Evolutionary conservation across 768 basidiomycete genomes (phyloP), one percentile per base, ranked within the genome.

Genomic region (Multifurca ochricompacta): DNA sequence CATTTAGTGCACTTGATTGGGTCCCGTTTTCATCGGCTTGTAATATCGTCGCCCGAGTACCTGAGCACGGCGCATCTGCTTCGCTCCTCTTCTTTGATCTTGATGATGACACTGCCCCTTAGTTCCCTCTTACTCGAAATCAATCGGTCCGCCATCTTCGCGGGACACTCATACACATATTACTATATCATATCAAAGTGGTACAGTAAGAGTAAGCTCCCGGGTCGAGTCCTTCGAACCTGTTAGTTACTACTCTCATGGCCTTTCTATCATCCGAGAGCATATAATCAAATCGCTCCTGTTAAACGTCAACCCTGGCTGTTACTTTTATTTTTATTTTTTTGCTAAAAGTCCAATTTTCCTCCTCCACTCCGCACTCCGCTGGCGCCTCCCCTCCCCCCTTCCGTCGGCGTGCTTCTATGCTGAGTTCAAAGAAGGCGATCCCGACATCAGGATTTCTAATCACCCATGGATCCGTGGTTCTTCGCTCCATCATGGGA

Each of bases 11-110:
- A 41, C 4, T 5, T 13, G 21, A 4, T 5, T 13, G 21, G 19
- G 25, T 32, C 59, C 50, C 58, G 50, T 40, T 47, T 3, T 39
- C 10, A 42, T 59, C 48, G 58, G 48, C 32, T 31, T 18, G 32
- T 16, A 19, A 5, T 4, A 27, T 39, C 16, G 5, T 46, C 19
- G 13, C 13, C 19, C 7, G 18, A n/a, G 49, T 44, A 19, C 54
- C 27, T 32, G 42, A 44, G 51, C 43, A 19, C 13, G 54, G 48
- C 42, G 21, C 54, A 50, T 44, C 48, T 44, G 36, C 42, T 31
- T 50, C 28, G n/a, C 28, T 37, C 48, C 28, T 3, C n/a, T n/a
- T n/a, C n/a, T n/a, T n/a, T n/a, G n/a, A n/a, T n/a, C n/a, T n/a
- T n/a, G n/a, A n/a, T n/a, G n/a, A n/a, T 34, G 37, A 45, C 48